Evolutionary conservation across 2,329 filamentous ascomycete genomes (phyloP), one percentile per base, ranked within the genome.

Genomic region (Didymella keratinophila): DNA sequence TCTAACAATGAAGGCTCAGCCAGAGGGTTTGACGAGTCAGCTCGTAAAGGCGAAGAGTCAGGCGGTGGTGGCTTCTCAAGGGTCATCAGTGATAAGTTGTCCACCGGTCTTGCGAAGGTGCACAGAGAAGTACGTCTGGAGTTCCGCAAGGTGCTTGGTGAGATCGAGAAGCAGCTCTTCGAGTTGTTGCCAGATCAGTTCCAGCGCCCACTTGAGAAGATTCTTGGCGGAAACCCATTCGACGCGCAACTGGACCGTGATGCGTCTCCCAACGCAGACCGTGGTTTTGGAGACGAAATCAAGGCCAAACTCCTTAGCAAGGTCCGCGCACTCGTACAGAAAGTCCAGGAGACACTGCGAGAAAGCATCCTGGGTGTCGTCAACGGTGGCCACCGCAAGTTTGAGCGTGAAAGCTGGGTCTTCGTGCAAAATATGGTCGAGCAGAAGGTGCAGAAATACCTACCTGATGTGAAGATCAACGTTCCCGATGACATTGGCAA

Each of bases 401-500:
- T 72, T 34, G 70, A 72, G 60, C 68, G 61, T 10, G 61, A 71
- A 42, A 72, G 70, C 56, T 72, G 70, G 70, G 62, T 71, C 18
- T 71, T 72, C 20, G 70, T 72, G 30, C 70, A 72, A 36, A 50
- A 55, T n/a, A 72, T 68, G 52, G 70, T 72, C 10, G 70, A 72
- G 57, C 65, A 71, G 43, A 72, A 72, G 53, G 65, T 72, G 3
- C 70, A 72, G 42, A 63, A 56, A 23, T 71, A 72, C 28, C 58
- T 72, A 2, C 70, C 70, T 7, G 66, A 72, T 30, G 70, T 72
- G 12, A 69, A 71, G 56, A 72, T 72, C 48, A 60, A 58, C 5
- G 69, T 72, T 0, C 69, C 68, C 21, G 70, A 72, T 41, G 70
- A 72, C 20, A 72, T 72, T 44, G 70, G 70, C 25, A 71, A 72